Percentiles rank a stretch among this genome's conserved stretches.
phyloP scores from a whole-genome alignment of 208 protist species.

The Borovskyia barvae region DNA sequence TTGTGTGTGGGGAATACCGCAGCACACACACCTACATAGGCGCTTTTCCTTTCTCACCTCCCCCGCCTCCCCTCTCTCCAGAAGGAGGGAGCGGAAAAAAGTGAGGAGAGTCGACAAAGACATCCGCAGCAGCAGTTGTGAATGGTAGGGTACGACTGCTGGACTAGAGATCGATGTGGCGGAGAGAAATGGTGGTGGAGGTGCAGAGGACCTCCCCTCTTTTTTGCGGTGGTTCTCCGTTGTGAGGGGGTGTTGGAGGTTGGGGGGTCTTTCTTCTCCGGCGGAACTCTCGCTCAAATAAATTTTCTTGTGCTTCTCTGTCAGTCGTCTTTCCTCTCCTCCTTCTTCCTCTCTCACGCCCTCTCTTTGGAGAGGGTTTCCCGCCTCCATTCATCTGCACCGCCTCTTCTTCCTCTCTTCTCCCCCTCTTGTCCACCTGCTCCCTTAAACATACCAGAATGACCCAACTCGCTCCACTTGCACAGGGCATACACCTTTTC shows the following conservation, averaged over 20 bases:
- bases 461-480: not conserved
- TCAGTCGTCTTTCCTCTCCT: not conserved
- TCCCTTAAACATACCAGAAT: not conserved
- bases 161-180: not conserved
- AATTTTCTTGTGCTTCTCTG: conserved; percentile 8
- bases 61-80: too few relatives aligned
- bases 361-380: not conserved
- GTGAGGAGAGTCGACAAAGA: too few relatives aligned
- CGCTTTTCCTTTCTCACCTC: too few relatives aligned
- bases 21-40: too few relatives aligned
- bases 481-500: too few relatives aligned
- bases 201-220: not conserved
- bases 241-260: too few relatives aligned
- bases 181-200: not conserved
- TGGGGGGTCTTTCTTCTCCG: too few relatives aligned
- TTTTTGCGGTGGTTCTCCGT: too few relatives aligned
- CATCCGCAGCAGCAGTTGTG: not conserved
- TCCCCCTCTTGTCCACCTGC: not conserved
- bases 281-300: too few relatives aligned
- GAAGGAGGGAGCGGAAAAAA: too few relatives aligned
- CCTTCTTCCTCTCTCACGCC: not conserved
- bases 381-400: not conserved
- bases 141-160: not conserved
- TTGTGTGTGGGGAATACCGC: too few relatives aligned
- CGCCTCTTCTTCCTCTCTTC: not conserved